Evolutionary conservation across 257 asterid species (phyloP).

Genomic region (Ophiorrhiza pumila): DNA sequence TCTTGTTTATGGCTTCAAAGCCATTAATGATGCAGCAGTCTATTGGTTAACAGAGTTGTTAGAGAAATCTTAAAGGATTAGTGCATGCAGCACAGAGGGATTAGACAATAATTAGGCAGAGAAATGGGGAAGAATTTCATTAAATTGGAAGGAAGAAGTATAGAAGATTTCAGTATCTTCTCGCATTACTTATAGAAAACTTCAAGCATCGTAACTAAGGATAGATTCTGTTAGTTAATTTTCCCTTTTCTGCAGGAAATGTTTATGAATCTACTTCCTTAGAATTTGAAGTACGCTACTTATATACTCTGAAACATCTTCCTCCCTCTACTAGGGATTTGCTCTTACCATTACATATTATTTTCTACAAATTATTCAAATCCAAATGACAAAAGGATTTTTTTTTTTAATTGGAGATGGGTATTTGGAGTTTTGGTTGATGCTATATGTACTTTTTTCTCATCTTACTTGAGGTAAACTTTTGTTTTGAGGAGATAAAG

Average conservation of each 20-base stretch:
- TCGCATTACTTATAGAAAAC: neutral
- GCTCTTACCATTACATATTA: neutral
- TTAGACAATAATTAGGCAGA: neutral
- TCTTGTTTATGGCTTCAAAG: neutral
- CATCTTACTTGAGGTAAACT: neutral
- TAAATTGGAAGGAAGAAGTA: neutral
- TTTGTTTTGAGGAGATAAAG: neutral
- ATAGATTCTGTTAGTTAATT: neutral
- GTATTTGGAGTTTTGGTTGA: no score
- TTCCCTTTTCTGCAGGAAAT: neutral
- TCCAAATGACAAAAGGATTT: neutral
- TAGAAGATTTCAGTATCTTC: neutral
- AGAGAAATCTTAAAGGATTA: neutral
- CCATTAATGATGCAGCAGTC: neutral
- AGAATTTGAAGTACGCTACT: neutral
- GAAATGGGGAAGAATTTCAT: neutral
- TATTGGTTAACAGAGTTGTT: neutral
- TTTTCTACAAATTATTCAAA: neutral
- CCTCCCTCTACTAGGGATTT: neutral
- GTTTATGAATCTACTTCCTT: neutral
- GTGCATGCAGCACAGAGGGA: neutral
- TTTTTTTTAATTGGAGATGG: no score
- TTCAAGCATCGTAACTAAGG: neutral
- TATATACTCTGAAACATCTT: neutral
- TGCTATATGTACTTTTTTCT: neutral